Evolutionary conservation across 164 flowering plant species (phyloP).

Genomic region (Annona squamosa): DNA sequence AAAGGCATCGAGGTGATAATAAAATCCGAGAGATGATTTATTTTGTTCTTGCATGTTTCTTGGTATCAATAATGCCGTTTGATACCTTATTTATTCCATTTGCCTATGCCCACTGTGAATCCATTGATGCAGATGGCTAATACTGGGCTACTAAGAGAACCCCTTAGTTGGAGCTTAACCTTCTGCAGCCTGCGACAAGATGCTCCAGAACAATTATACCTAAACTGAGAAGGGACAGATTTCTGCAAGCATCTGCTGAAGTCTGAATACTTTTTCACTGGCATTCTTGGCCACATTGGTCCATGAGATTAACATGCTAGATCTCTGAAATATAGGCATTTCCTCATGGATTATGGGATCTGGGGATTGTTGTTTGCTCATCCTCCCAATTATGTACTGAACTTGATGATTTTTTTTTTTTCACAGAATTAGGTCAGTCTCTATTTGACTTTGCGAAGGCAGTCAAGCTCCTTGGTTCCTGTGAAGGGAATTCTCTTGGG

Average conservation of each 20-base stretch:
- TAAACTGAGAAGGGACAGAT: neutral
- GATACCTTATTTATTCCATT: neutral
- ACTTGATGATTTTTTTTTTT: slow-evolving; percentile 4
- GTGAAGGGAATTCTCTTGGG: slow-evolving; percentile 80
- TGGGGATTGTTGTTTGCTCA: neutral
- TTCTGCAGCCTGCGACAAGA: neutral
- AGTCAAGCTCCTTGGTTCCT: slow-evolving; percentile 71
- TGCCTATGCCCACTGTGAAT: neutral
- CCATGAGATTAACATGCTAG: neutral
- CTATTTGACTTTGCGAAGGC: slow-evolving; percentile 93
- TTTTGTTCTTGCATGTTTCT: neutral
- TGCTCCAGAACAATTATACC: neutral
- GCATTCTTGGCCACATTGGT: neutral
- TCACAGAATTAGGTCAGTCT: slow-evolving; percentile 90
- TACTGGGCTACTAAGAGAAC: neutral
- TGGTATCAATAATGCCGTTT: neutral
- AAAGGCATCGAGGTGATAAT: slow-evolving; percentile 85
- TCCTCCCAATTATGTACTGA: neutral
- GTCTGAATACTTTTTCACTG: neutral
- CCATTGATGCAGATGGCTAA: neutral
- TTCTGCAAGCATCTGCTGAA: too few species aligned
- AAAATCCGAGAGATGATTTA: neutral
- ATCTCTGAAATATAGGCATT: neutral
- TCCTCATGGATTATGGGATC: neutral
- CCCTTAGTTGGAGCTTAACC: neutral